Conservation (phyloP, 345 rosid genomes). For the Turritis glabra region DNA sequence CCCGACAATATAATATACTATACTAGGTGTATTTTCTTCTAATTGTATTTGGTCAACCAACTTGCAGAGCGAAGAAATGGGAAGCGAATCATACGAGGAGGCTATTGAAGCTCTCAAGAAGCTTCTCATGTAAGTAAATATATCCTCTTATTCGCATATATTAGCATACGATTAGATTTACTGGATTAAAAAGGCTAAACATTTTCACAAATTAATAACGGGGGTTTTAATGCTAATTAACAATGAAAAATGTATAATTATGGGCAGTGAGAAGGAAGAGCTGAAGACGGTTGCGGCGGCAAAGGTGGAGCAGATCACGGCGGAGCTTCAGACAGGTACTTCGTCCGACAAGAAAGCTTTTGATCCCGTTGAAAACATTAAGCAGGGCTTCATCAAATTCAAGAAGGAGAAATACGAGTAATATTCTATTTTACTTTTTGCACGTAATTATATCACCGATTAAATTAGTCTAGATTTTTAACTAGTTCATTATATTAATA, state of each 20-base stretch:
- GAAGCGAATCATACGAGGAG: slow-evolving; percentile 66
- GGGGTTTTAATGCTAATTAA: neutral
- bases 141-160: slow-evolving; percentile 1
- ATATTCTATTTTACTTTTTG: neutral
- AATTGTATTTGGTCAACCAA: slow-evolving; percentile 17
- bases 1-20: neutral
- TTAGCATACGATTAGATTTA: neutral
- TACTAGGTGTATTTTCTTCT: neutral
- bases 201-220: neutral
- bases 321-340: slow-evolving; percentile 52
- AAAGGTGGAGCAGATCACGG: slow-evolving; percentile 74
- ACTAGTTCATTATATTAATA: neutral
- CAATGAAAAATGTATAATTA: neutral
- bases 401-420: slow-evolving; percentile 93
- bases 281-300: slow-evolving; percentile 74
- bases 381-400: slow-evolving; percentile 81
- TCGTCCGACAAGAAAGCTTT: slow-evolving; percentile 47
- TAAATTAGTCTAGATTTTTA: neutral
- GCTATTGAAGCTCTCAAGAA: slow-evolving; percentile 90
- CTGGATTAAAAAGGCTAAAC: neutral
- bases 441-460: too few relatives aligned
- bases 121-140: slow-evolving; percentile 57
- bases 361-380: slow-evolving; percentile 62
- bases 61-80: slow-evolving; percentile 80
- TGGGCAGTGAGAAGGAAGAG: slow-evolving; percentile 73